Base-by-base conservation (phyloP, 2,329 filamentous ascomycete genomes). In the Blumeria graminis region DNA sequence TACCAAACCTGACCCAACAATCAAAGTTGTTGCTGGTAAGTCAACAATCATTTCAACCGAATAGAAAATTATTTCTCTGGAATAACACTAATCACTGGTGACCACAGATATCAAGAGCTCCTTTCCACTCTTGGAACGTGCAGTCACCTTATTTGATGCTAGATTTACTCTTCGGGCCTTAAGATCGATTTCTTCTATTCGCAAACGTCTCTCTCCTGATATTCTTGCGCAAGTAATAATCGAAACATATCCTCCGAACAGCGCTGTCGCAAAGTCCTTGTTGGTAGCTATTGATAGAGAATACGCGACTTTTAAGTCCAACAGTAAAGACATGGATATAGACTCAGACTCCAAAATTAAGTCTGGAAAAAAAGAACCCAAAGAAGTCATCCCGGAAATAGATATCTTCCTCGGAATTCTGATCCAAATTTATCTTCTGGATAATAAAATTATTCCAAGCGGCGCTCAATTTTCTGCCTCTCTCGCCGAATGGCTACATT, bases 91-190 rank as follows among this genome's bases (percentile, higher is more conserved):
- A 63, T 57, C 39, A 39, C 55, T n/a, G 9, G 33, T 35, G 38
- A 54, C 58, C 57, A 41, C 67, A 96, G 92, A 95, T 70, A 94
- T 98, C 72, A 92, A 89, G 72, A 82, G 79, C 75, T 95, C 93
- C 72, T 95, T 95, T 68, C 79, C 80, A 55, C 77, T 98, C 61
- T 77, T 98, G 66, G 89, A 95, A 66, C 84, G 88, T 65, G 92
- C 89, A 62, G 90, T 98, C 61, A 76, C 82, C 61, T 80, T 93
- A 64, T 98, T 96, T 69, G 92, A 98, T 71, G 81, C 89, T 58
- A 82, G 92, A 73, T 98, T 95, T 72, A 87, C 90, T 57, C 83
- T 98, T 61, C 81, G 92, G 67, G 92, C 92, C 60, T 78, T 98
- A 61, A 84, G 92, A 65, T 94, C 89, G 64, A 94, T 96, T 72